phyloP scores from a whole-genome alignment of 495 filamentous ascomycete species.

The Amphirosellinia nigrospora region DNA sequence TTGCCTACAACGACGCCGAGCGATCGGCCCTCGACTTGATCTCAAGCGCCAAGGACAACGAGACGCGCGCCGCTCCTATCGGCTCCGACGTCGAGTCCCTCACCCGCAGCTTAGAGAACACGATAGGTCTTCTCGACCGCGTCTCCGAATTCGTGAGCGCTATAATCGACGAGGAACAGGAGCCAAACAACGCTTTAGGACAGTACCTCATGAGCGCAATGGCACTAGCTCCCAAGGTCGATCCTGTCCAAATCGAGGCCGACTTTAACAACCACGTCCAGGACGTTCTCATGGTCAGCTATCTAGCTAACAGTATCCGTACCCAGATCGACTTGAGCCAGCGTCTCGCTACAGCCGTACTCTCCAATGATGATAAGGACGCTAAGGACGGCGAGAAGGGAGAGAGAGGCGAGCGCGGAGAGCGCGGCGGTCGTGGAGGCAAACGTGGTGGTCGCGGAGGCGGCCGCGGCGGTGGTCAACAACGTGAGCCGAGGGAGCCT shows the following conservation, averaged over 20 bases:
- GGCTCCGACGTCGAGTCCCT: slow-evolving; percentile 87
- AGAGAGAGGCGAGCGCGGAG: slow-evolving; percentile 46
- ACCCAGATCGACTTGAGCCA: slow-evolving; percentile 98
- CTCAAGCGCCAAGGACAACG: slow-evolving; percentile 76
- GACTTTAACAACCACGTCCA: slow-evolving; percentile 99
- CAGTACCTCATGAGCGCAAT: slow-evolving; percentile 94
- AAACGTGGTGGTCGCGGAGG: slow-evolving; percentile 48
- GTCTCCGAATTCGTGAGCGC: slow-evolving; percentile 87
- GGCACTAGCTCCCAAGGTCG: slow-evolving; percentile 91
- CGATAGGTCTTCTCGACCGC: slow-evolving; percentile 84
- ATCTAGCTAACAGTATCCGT: slow-evolving; percentile 97
- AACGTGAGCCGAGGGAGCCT: slow-evolving; percentile 49
- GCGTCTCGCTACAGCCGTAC: slow-evolving; percentile 82
- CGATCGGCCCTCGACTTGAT: slow-evolving; percentile 90
- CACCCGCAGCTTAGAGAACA: slow-evolving; percentile 81
- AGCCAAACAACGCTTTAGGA: slow-evolving; percentile 82
- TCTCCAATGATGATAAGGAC: slow-evolving; percentile 65
- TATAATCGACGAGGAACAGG: slow-evolving; percentile 68
- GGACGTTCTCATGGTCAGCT: slow-evolving; percentile 94
- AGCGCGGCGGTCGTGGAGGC: slow-evolving; percentile 43
- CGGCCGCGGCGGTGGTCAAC: slow-evolving; percentile 47
- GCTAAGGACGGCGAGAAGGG: slow-evolving; percentile 54
- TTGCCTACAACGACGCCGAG: slow-evolving; percentile 89
- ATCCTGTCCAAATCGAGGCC: slow-evolving; percentile 83
- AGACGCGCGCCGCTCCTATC: slow-evolving; percentile 72